Evolutionary conservation across 257 asterid species (phyloP).

Genomic region (Cordia subcordata): DNA sequence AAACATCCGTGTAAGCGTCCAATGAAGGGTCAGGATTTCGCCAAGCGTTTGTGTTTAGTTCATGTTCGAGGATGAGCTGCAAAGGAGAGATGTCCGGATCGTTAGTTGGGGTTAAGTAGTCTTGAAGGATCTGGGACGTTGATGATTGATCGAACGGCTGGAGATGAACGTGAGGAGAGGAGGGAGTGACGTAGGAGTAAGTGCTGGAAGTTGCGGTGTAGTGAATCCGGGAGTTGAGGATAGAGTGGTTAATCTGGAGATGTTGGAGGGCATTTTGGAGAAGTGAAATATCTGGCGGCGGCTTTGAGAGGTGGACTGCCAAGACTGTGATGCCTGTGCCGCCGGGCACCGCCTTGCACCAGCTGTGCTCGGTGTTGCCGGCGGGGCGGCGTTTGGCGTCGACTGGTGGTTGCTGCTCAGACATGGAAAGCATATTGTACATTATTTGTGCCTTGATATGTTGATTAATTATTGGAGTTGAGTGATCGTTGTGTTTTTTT

Average conservation of each 20-base stretch:
- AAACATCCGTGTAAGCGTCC: conserved; percentile 28
- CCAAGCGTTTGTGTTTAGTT: conserved; percentile 66
- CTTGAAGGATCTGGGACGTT: conserved; percentile 50
- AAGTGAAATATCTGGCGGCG: conserved; percentile 30
- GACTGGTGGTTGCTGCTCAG: not conserved
- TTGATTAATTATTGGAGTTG: too few species aligned
- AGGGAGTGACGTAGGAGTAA: conserved; percentile 51
- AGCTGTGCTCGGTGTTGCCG: conserved; percentile 53
- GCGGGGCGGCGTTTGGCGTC: conserved; percentile 9
- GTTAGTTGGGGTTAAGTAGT: too few species aligned
- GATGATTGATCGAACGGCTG: conserved; percentile 49
- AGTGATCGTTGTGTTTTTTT: too few species aligned
- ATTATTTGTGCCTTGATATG: too few species aligned
- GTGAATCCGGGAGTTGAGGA: conserved; percentile 71
- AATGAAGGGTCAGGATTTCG: conserved; percentile 26
- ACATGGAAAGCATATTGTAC: too few species aligned
- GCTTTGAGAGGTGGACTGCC: too few species aligned
- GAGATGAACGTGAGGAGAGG: conserved; percentile 50
- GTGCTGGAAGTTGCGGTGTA: conserved; percentile 30
- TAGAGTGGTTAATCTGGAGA: conserved; percentile 66
- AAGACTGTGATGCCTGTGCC: conserved; percentile 48
- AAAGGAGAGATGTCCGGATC: conserved; percentile 43
- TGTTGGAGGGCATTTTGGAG: conserved; percentile 53
- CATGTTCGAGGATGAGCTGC: conserved; percentile 77
- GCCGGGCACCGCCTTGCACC: conserved; percentile 60